A percentile compares a stretch with the other conserved stretches of the same genome.
Evolutionary conservation across 345 rosid genomes (phyloP).

Genomic region (Xanthoceras sorbifolium): DNA sequence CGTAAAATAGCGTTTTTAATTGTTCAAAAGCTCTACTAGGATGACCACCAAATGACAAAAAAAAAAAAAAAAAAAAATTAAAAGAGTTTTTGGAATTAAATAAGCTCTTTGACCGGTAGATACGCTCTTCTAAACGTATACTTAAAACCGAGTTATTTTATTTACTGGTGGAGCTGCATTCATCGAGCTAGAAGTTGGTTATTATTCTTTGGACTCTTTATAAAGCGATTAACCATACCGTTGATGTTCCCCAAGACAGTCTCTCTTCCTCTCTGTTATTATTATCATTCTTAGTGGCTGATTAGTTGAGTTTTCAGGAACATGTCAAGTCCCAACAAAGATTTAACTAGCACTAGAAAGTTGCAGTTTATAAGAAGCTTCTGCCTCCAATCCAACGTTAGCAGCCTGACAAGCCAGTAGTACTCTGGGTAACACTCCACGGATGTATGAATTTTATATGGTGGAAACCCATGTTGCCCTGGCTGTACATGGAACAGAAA

Average conservation of each 20-base stretch:
- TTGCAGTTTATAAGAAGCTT: neutral
- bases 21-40: too few species aligned
- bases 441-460: neutral
- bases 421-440: neutral
- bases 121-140: too few species aligned
- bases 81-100: too few species aligned
- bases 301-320: neutral
- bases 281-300: neutral
- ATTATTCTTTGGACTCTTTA: neutral
- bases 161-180: neutral
- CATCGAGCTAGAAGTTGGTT: neutral
- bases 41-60: too few species aligned
- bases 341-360: neutral
- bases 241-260: neutral
- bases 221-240: neutral
- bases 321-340: neutral
- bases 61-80: too few species aligned
- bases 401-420: conserved; percentile 6
- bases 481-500: neutral
- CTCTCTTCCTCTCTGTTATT: neutral
- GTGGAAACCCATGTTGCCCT: neutral
- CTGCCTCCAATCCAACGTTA: neutral
- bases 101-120: too few species aligned
- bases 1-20: too few species aligned
- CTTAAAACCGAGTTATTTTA: neutral